phyloP scores from a whole-genome alignment of 2,329 filamentous ascomycete genomes.

The Cordyceps militaris region DNA sequence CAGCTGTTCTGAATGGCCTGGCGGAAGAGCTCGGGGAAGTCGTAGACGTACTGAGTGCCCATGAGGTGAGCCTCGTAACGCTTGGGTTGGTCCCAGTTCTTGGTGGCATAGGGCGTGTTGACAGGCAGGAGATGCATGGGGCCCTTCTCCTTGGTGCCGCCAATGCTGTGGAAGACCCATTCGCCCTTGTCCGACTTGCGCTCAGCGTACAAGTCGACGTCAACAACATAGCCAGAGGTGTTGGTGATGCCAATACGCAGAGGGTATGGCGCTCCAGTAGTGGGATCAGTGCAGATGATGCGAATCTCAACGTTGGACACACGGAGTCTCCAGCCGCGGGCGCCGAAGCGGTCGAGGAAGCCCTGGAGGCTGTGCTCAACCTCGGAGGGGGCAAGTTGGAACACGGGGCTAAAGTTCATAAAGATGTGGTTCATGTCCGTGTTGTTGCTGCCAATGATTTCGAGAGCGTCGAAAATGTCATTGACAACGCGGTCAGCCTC shows the following conservation, averaged over 20 bases:
- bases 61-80: conserved; percentile 98
- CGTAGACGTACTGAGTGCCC: conserved; percentile 98
- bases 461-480: conserved; percentile 92
- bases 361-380: conserved; percentile 89
- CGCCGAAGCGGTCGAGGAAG: conserved; percentile 94
- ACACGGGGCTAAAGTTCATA: conserved; percentile 97
- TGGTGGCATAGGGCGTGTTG: conserved; percentile 88
- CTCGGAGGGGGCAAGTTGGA: conserved; percentile 82
- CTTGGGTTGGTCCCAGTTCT: conserved; percentile 98
- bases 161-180: conserved; percentile 98
- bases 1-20: conserved; percentile 96
- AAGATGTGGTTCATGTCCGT: conserved; percentile 99
- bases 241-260: conserved; percentile 96
- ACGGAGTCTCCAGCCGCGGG: conserved; percentile 90
- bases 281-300: conserved; percentile 90
- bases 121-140: conserved; percentile 91
- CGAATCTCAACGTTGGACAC: conserved; percentile 97
- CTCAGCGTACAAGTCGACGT: conserved; percentile 96
- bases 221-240: conserved; percentile 94
- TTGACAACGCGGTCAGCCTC: conserved; percentile 96
- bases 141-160: conserved; percentile 89
- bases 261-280: conserved; percentile 78
- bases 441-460: conserved; percentile 99
- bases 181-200: conserved; percentile 96
- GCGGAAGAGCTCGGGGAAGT: conserved; percentile 98